Percentiles rank a stretch among this genome's conserved stretches.
Evolutionary conservation across 371 early-diverging fungal genomes (phyloP).

Genomic region (Apophysomyces variabilis): DNA sequence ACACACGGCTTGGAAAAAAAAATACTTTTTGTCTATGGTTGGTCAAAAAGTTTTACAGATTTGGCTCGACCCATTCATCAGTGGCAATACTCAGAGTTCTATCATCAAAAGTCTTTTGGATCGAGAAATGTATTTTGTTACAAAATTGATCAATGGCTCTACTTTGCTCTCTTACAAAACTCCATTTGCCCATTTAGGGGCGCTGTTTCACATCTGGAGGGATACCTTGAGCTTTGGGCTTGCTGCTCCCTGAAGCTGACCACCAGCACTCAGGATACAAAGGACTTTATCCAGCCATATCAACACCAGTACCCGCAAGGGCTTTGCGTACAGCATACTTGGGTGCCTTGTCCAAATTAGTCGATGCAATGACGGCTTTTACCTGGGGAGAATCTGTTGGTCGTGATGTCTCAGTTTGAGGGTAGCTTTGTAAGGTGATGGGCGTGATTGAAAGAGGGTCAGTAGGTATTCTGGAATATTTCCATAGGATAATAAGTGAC

Average conservation of each 20-base stretch:
- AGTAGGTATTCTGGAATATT: conserved; percentile 26
- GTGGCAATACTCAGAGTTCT: conserved; percentile 21
- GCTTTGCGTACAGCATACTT: conserved; percentile 31
- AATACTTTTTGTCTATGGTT: background rate
- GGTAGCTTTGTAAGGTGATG: conserved; percentile 14
- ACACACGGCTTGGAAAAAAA: conserved; percentile 17
- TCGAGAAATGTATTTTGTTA: too few species aligned
- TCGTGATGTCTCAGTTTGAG: conserved; percentile 22
- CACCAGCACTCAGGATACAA: conserved; percentile 32
- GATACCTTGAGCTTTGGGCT: conserved; percentile 18
- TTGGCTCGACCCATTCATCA: conserved; percentile 29
- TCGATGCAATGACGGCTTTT: conserved; percentile 32
- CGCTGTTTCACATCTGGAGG: conserved; percentile 28
- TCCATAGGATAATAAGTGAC: conserved; percentile 9
- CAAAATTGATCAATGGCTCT: background rate
- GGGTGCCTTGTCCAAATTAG: conserved; percentile 50
- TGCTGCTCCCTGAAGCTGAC: conserved; percentile 21
- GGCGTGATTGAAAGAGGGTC: conserved; percentile 24
- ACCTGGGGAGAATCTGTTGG: conserved; percentile 37
- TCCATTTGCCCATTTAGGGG: conserved; percentile 24
- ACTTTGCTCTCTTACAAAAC: conserved; percentile 15
- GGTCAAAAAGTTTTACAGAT: conserved; percentile 34
- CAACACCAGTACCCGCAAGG: conserved; percentile 15
- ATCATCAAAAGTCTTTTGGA: conserved; percentile 24
- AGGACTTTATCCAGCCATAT: conserved; percentile 23